A percentile compares a stretch with the other conserved stretches of the same genome.
These are phyloP conservation scores for Avena insularis DNA, from an alignment of 176 grass and related monocot species.

Conservation along the genomic window DNA sequence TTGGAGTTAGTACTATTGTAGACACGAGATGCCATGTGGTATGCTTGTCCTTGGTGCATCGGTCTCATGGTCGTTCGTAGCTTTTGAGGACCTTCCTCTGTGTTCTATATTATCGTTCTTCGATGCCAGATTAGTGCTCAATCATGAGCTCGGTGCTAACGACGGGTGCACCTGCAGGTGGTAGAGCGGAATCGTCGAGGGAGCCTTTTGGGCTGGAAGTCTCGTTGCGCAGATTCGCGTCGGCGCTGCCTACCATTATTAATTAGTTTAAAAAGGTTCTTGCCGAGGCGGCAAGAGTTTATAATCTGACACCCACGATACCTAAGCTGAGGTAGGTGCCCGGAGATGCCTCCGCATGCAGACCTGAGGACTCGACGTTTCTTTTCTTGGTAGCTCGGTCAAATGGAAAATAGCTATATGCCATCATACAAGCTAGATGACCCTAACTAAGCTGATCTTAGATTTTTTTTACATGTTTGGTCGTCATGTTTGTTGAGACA, in stretches of 20 bases:
- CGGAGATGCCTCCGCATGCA: neutral
- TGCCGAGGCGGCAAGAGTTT: neutral
- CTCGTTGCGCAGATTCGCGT: constrained; percentile 30
- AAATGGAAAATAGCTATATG: too few relatives aligned
- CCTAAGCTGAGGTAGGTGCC: neutral
- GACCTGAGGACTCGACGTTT: constrained; percentile 14
- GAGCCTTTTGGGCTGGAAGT: constrained; percentile 41
- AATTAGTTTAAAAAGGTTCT: neutral
- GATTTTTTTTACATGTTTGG: too few relatives aligned
- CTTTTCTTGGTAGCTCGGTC: neutral
- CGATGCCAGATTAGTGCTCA: constrained; percentile 13
- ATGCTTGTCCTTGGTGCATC: neutral
- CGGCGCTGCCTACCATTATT: constrained; percentile 12
- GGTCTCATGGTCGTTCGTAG: neutral
- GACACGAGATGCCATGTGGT: neutral
- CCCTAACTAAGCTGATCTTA: too few relatives aligned
- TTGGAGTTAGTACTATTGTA: too few relatives aligned
- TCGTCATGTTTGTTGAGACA: too few relatives aligned
- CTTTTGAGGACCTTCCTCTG: neutral
- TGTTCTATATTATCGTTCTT: neutral
- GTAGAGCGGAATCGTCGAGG: constrained; percentile 44
- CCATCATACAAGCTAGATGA: too few relatives aligned
- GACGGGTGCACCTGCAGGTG: constrained; percentile 16
- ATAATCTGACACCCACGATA: neutral
- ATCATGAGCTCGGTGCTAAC: constrained; percentile 41